phyloP scores from a whole-genome alignment of 176 grass and related monocot genomes.

The Ampelocalamus luodianensis region DNA sequence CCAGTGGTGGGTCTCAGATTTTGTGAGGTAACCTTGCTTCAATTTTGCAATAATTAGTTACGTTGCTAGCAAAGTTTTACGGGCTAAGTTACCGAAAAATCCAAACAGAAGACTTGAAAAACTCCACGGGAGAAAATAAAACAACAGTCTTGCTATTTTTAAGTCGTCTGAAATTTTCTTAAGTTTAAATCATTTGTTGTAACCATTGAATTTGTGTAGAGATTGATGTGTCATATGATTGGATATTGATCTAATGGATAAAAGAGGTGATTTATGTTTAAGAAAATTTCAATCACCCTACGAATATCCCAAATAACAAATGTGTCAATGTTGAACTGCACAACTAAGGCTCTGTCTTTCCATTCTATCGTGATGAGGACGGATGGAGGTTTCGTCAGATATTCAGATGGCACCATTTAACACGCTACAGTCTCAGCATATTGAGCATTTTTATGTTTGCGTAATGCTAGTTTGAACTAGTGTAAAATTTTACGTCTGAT shows the following conservation, averaged over 20 bases:
- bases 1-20: slow-evolving; percentile 54
- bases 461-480: neutral
- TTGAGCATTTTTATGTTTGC: neutral
- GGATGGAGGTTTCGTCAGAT: slow-evolving; percentile 10
- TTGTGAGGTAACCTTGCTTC: slow-evolving; percentile 43
- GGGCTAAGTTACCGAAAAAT: neutral
- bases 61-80: neutral
- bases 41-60: slow-evolving; percentile 29
- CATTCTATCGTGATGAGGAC: slow-evolving; percentile 21
- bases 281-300: no score
- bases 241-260: no score
- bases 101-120: neutral
- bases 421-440: neutral
- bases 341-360: slow-evolving; percentile 34
- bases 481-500: slow-evolving; percentile 17
- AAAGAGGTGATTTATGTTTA: no score
- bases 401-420: neutral
- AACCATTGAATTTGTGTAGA: no score
- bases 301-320: neutral
- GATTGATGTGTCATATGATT: no score
- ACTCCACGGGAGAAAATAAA: slow-evolving; percentile 15
- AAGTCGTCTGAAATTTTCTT: no score
- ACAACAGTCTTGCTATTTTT: no score
- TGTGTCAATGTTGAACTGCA: slow-evolving; percentile 1
- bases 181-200: no score